Conservation (phyloP, 139 green algal genomes). For the Pycnococcus provasolii region DNA sequence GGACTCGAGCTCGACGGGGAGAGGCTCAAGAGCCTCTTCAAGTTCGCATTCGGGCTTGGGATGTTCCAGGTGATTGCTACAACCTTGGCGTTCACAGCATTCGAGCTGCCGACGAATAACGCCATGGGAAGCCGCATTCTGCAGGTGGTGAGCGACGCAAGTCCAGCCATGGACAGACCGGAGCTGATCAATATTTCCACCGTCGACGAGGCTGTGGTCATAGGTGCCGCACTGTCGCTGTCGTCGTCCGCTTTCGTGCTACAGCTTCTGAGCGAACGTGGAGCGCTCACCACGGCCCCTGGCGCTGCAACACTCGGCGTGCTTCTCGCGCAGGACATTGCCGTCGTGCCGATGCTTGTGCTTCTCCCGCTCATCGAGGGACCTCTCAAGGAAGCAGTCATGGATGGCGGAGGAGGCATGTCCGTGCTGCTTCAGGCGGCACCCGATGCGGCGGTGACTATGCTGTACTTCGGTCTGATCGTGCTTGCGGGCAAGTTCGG, state of each 20-base stretch:
- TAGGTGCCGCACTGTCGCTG: conserved; percentile 75
- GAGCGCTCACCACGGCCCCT: conserved; percentile 66
- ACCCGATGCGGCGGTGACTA: background rate
- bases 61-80: conserved; percentile 61
- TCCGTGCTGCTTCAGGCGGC: background rate
- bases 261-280: conserved; percentile 79
- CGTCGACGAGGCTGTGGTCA: conserved; percentile 73
- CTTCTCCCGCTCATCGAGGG: conserved; percentile 63
- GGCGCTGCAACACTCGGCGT: conserved; percentile 88
- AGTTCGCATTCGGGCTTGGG: conserved; percentile 89
- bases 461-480: conserved; percentile 57
- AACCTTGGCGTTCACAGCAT: conserved; percentile 56
- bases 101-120: conserved; percentile 62
- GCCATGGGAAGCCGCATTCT: conserved; percentile 71
- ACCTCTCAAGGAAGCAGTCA: conserved; percentile 46
- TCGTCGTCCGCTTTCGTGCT: conserved; percentile 82
- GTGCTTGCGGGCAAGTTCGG: conserved; percentile 68
- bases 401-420: conserved; percentile 3
- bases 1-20: conserved; percentile 83
- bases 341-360: conserved; percentile 82
- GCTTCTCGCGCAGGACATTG: conserved; percentile 88
- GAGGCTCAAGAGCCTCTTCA: conserved; percentile 74
- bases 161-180: conserved; percentile 5
- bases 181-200: conserved; percentile 48
- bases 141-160: conserved; percentile 40